phyloP scores from a whole-genome alignment of 768 basidiomycete species.

The Rhizopogon vesiculosus region DNA sequence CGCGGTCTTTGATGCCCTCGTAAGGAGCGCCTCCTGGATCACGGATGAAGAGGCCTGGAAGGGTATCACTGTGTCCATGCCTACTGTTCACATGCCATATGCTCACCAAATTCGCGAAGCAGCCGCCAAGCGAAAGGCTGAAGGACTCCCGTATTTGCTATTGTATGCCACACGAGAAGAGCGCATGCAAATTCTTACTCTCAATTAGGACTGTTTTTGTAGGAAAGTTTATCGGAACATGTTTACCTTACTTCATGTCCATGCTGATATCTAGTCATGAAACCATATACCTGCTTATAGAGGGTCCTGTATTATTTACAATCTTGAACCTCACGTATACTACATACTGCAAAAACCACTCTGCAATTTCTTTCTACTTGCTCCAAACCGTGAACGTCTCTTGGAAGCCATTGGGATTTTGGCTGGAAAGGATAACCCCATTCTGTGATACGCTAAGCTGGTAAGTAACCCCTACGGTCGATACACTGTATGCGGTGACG shows the following conservation, averaged over 20 bases:
- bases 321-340: neutral
- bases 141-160: conserved; percentile 59
- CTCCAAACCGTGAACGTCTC: conserved; percentile 34
- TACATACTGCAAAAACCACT: neutral
- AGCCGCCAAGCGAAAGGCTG: conserved; percentile 52
- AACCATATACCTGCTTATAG: neutral
- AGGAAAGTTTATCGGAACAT: neutral
- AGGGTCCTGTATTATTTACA: neutral
- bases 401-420: conserved; percentile 42
- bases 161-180: conserved; percentile 70
- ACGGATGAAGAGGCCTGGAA: conserved; percentile 77
- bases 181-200: conserved; percentile 53
- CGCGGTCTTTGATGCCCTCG: conserved; percentile 58
- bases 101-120: conserved; percentile 67
- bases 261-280: neutral
- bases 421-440: conserved; percentile 30
- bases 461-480: conserved; percentile 41
- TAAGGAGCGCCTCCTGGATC: conserved; percentile 56
- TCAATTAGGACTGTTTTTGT: conserved; percentile 13
- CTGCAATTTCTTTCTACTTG: neutral
- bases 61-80: conserved; percentile 48
- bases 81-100: conserved; percentile 54
- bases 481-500: conserved; percentile 40
- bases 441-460: conserved; percentile 34
- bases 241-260: neutral